phyloP scores from a whole-genome alignment of 2,329 filamentous ascomycete species.

The Aspergillus fructus region DNA sequence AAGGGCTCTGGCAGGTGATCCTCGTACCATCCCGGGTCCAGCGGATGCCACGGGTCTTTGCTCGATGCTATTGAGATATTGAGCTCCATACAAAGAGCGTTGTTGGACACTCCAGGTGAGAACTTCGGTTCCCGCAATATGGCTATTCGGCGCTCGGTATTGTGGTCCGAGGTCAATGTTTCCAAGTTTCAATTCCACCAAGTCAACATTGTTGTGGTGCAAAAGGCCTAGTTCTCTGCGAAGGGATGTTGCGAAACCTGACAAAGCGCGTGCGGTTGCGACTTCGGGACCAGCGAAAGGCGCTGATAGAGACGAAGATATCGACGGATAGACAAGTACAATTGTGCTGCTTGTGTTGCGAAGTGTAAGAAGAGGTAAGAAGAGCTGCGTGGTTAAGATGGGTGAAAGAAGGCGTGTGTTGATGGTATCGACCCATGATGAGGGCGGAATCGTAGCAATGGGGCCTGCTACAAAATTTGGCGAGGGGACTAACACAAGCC shows the following conservation, averaged over 20 bases:
- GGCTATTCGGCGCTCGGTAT: constrained; percentile 43
- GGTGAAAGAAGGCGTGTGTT: constrained; percentile 90
- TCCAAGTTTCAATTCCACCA: constrained; percentile 86
- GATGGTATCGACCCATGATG: constrained; percentile 82
- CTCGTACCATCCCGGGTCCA: constrained; percentile 49
- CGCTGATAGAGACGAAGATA: constrained; percentile 45
- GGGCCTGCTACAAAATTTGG: constrained; percentile 77
- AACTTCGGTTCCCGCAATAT: constrained; percentile 51
- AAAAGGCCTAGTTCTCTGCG: constrained; percentile 75
- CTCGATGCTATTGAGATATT: constrained; percentile 46
- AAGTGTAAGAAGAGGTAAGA: constrained; percentile 73
- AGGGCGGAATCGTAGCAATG: constrained; percentile 79
- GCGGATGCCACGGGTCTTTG: constrained; percentile 38
- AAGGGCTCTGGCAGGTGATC: constrained; percentile 73
- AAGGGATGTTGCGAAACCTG: constrained; percentile 79
- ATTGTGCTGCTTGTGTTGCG: constrained; percentile 54
- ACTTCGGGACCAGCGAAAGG: constrained; percentile 70
- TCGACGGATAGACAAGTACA: constrained; percentile 45
- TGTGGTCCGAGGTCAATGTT: constrained; percentile 80
- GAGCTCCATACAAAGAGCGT: constrained; percentile 50
- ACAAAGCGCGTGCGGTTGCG: constrained; percentile 80
- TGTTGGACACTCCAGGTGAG: constrained; percentile 60
- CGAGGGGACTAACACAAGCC: constrained; percentile 78
- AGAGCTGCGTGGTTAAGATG: constrained; percentile 82
- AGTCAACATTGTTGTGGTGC: constrained; percentile 60